These are phyloP conservation scores for Fusarium sp. DNA, from an alignment of 2,329 filamentous ascomycete genomes.

Conservation along the genomic window DNA sequence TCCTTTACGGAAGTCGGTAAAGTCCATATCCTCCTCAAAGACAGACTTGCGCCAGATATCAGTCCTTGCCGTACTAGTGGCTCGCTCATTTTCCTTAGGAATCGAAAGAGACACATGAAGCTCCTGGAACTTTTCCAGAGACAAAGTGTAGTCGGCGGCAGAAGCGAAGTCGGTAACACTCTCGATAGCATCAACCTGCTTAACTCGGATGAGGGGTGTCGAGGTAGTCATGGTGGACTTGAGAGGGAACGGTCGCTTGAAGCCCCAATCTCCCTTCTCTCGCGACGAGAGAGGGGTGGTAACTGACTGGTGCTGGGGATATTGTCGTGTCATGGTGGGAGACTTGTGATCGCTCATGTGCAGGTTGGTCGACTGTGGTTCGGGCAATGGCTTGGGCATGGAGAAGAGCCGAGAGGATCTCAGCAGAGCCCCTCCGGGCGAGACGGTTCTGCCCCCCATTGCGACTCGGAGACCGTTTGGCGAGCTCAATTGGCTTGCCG, in stretches of 20 bases:
- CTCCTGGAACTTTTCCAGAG: constrained; percentile 85
- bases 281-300: constrained; percentile 77
- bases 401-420: constrained; percentile 90
- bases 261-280: constrained; percentile 84
- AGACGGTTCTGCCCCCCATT: constrained; percentile 53
- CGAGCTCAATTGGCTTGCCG: constrained; percentile 46
- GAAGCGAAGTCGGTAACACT: constrained; percentile 89
- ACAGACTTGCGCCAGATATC: constrained; percentile 57
- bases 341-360: constrained; percentile 50
- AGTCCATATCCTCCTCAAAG: constrained; percentile 66
- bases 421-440: constrained; percentile 73
- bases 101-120: constrained; percentile 75
- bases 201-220: constrained; percentile 78
- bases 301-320: constrained; percentile 85
- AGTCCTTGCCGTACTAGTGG: constrained; percentile 25
- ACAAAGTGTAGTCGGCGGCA: constrained; percentile 80
- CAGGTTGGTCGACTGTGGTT: constrained; percentile 60
- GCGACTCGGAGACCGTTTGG: constrained; percentile 40
- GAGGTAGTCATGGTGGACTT: constrained; percentile 75
- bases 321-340: constrained; percentile 68
- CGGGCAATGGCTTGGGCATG: constrained; percentile 76
- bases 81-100: constrained; percentile 46
- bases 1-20: constrained; percentile 54
- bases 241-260: constrained; percentile 83
- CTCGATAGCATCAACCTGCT: constrained; percentile 82